These are phyloP conservation scores for Aspergillus fumigatus DNA, from an alignment of 2,329 filamentous ascomycete species.

Conservation along the genomic window DNA sequence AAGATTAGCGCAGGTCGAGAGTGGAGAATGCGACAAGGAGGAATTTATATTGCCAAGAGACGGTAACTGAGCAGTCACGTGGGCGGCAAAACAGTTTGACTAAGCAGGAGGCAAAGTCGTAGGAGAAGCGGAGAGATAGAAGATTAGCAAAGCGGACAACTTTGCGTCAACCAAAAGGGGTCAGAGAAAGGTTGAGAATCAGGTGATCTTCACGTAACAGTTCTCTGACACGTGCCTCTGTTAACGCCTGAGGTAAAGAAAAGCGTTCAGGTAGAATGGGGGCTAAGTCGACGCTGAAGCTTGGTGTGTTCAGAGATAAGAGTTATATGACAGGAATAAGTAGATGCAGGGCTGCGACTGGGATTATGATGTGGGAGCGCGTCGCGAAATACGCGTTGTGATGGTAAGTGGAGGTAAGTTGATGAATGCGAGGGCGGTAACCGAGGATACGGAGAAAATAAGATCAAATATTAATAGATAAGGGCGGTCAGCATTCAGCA, in stretches of 20 bases:
- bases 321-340: slow-evolving; percentile 1
- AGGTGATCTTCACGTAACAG: slow-evolving; percentile 14
- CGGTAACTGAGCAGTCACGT: slow-evolving; percentile 33
- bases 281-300: neutral
- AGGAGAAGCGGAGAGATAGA: slow-evolving; percentile 9
- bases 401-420: slow-evolving; percentile 2
- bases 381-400: slow-evolving; percentile 21
- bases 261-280: neutral
- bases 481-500: slow-evolving; percentile 9
- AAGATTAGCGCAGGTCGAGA: slow-evolving; percentile 24
- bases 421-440: slow-evolving; percentile 4
- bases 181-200: slow-evolving; percentile 6
- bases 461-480: slow-evolving; percentile 9
- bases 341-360: slow-evolving; percentile 16
- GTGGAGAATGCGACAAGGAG: slow-evolving; percentile 38
- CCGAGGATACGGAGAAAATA: slow-evolving; percentile 5
- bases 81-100: slow-evolving; percentile 24
- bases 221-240: slow-evolving; percentile 12
- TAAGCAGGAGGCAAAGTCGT: slow-evolving; percentile 16
- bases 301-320: neutral
- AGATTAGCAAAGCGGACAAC: slow-evolving; percentile 1
- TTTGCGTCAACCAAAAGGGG: neutral
- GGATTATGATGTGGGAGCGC: slow-evolving; percentile 14
- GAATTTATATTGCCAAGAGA: slow-evolving; percentile 44
- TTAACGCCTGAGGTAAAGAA: slow-evolving; percentile 11